phyloP scores from a whole-genome alignment of 2,329 filamentous ascomycete genomes.

The Aspergillus tamarii region DNA sequence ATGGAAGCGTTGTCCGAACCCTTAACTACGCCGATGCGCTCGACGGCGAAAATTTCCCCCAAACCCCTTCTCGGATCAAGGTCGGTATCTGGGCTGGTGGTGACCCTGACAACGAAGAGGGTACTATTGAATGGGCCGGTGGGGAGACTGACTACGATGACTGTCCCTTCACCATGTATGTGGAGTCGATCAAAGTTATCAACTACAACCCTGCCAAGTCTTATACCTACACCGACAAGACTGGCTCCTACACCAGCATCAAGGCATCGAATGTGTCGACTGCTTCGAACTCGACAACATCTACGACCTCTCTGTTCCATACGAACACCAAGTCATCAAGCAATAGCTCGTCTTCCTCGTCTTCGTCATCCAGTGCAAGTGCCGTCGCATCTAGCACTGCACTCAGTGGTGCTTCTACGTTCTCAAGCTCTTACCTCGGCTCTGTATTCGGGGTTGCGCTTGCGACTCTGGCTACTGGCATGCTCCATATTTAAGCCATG shows the following conservation, averaged over 20 bases:
- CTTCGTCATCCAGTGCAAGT: background rate
- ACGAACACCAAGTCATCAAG: background rate
- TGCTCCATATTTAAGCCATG: background rate
- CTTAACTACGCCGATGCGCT: constrained; percentile 63
- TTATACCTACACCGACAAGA: constrained; percentile 6
- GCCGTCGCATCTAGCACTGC: background rate
- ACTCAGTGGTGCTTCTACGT: background rate
- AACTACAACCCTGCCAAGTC: constrained; percentile 8
- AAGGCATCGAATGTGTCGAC: background rate
- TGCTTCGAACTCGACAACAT: background rate
- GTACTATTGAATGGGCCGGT: constrained; percentile 70
- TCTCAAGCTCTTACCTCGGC: background rate
- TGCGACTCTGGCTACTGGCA: background rate
- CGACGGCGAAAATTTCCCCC: constrained; percentile 64
- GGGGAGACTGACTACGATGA: constrained; percentile 67
- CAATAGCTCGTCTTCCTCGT: background rate
- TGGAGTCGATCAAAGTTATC: constrained; percentile 58
- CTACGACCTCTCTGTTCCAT: background rate
- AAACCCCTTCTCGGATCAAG: constrained; percentile 74
- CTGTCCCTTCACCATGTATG: constrained; percentile 73
- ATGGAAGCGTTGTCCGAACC: constrained; percentile 64
- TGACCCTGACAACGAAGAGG: constrained; percentile 41
- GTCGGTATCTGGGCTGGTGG: constrained; percentile 73
- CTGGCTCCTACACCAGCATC: constrained; percentile 5
- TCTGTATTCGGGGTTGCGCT: background rate